Evolutionary conservation across 2,329 filamentous ascomycete species (phyloP), one percentile per base, ranked within the genome.

Genomic region (Monilinia aucupariae): DNA sequence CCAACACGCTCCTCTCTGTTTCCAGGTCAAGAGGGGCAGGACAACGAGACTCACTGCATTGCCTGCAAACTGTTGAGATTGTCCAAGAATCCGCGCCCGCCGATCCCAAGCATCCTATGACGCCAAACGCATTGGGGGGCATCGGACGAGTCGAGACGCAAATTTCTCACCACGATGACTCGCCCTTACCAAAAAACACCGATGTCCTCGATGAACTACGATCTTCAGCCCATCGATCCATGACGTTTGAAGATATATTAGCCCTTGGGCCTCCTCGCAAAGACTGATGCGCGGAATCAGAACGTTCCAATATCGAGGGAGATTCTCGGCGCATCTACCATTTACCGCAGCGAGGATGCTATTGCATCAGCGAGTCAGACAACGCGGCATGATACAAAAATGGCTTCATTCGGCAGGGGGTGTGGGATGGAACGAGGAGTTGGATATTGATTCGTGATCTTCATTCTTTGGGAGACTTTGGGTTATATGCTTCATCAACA

Each of bases 21-120:
- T 51, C 47, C 2, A 48, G 39, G 56, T 37, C 51, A 12, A 37
- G 17, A 34, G 22, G 20, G 25, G 20, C 2, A 15, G 32, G n/a
- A 8, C 32, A 30, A 5, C 32, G 17, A 17, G 15, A 55, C 20
- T 43, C 59, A 5, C 34, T 39, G 8, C 32, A 8, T 3, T 37
- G 30, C 34, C 12, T 49, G 5, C 51, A 55, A 22, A 58, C 51
- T 4, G 17, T 62, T 22, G 60, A 62, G 34, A n/a, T 62, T 30
- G 15, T 39, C 12, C 60, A 58, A 32, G 49, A 22, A 2, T 49
- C 34, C 22, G 60, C 50, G 7, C 43, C 22, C 25, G 60, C 25
- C 20, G 52, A 49, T 30, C 45, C 60, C 3, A 8, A 15, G 4
- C 32, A 62, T 32, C 43, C 60, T 4, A 48, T 58, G 30, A 7